A percentile compares a stretch with the other conserved stretches of the same genome.
Conservation (phyloP, 1,284 basidiomycete genomes). For the Ustilago loliicola region DNA sequence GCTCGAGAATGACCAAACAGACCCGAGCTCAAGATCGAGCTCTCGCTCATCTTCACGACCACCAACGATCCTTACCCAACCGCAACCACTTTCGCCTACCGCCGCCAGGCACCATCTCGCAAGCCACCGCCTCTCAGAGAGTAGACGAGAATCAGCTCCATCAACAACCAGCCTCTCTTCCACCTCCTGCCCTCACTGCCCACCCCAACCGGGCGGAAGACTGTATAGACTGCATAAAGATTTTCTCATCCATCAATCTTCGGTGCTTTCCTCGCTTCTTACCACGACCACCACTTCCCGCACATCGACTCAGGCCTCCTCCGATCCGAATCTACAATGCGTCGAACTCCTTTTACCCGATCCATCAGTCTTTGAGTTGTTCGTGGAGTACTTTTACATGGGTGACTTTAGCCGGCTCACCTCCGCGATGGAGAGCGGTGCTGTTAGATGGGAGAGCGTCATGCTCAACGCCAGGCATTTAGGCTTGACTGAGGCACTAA, state of each 20-base stretch:
- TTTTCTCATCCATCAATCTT: slow-evolving; percentile 13
- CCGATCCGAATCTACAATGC: background rate
- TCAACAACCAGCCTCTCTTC: background rate
- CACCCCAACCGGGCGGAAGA: background rate
- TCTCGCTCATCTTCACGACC: no score
- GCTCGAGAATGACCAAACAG: background rate
- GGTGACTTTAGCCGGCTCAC: slow-evolving; percentile 23
- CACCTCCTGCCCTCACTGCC: background rate
- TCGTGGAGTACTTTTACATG: slow-evolving; percentile 33
- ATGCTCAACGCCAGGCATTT: slow-evolving; percentile 27
- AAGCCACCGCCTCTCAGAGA: background rate
- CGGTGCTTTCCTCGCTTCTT: background rate
- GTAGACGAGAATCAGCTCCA: slow-evolving; percentile 18
- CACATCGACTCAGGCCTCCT: background rate
- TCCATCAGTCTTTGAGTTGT: slow-evolving; percentile 12
- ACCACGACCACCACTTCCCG: background rate
- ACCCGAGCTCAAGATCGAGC: background rate
- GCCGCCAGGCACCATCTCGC: background rate
- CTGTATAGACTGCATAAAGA: slow-evolving; percentile 14
- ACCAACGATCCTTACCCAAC: no score
- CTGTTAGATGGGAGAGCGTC: slow-evolving; percentile 24
- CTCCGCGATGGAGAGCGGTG: slow-evolving; percentile 18
- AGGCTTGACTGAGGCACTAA: slow-evolving; percentile 8
- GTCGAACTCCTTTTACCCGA: slow-evolving; percentile 15
- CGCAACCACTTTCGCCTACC: no score